Base-by-base conservation (phyloP, 139 green algal species). In the Yamagishiella unicocca region DNA sequence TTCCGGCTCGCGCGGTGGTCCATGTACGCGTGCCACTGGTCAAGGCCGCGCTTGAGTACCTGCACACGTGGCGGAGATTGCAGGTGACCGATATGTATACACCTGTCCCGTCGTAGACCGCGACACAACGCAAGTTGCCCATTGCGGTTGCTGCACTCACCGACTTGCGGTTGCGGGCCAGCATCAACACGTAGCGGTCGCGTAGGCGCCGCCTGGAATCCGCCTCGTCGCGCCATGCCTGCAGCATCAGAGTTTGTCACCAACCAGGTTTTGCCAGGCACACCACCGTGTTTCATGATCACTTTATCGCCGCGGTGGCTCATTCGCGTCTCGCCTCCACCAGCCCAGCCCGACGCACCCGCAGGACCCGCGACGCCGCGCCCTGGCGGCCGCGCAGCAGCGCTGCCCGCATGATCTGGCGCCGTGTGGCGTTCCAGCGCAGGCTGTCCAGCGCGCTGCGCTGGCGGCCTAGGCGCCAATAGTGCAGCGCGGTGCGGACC, bases 391-490 rank as follows among this genome's bases (percentile, higher is more conserved):
- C 81, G 5, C 81, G 43, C 81, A 79, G 33, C 62, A 70, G 6
- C 43, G 73, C 66, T n/a, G 81, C 81, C 2, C 81, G 64, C 66
- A 76, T 70, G 12, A 87, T 46, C 66, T 61, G 45, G 1, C 66
- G 43, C 31, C 81, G 45, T 21, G n/a, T 55, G 7, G 66, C 81
- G 46, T 78, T 10, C 81, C 79, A 90, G 22, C 79, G 67, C 31
- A 90, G 87, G n/a, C 40, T 53, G 42, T 85, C 74, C 68, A 90
- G 50, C 0, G 79, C 54, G 21, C n/a, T 43, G 42, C 87, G 87
- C 79, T 79, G 78, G 22, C 80, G 68, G 40, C 33, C n/a, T 24
- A 68, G 42, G 42, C 83, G 77, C 87, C 87, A 90, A 71, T 80
- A 87, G 33, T 37, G 61, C 45, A 84, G 40, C n/a, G 79, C 79